Evolutionary conservation across 2,329 filamentous ascomycete species (phyloP).

Genomic region (Ophiostoma sp.): DNA sequence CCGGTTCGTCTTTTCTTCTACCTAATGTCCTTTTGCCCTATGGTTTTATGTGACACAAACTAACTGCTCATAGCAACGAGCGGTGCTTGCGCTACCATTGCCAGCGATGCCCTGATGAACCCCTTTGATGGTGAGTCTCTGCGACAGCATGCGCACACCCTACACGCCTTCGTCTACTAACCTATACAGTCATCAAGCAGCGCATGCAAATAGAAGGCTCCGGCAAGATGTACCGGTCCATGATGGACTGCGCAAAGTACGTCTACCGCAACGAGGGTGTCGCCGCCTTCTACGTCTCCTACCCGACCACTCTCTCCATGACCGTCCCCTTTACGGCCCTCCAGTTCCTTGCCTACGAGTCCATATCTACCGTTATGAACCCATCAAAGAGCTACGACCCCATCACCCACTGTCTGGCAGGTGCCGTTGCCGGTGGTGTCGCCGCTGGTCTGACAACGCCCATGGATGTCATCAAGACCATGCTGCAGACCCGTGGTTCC

Average conservation of each 20-base stretch:
- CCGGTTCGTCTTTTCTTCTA: conserved; percentile 55
- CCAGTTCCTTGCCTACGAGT: conserved; percentile 97
- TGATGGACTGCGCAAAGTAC: conserved; percentile 78
- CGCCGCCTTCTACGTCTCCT: conserved; percentile 93
- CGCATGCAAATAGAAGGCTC: conserved; percentile 98
- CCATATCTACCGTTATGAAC: conserved; percentile 90
- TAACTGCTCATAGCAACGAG: conserved; percentile 63
- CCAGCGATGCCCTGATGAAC: conserved; percentile 98
- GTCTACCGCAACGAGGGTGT: conserved; percentile 86
- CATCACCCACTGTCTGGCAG: conserved; percentile 86
- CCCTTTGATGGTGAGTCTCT: conserved; percentile 79
- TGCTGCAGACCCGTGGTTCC: conserved; percentile 84
- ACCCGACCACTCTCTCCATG: conserved; percentile 97
- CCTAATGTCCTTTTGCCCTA: background rate
- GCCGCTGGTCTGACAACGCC: conserved; percentile 92
- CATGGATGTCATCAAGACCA: conserved; percentile 96
- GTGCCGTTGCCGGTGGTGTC: conserved; percentile 86
- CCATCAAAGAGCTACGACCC: conserved; percentile 82
- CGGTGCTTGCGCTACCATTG: conserved; percentile 90
- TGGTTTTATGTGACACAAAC: background rate
- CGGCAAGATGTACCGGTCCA: conserved; percentile 75
- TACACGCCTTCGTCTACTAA: background rate
- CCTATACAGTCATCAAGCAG: conserved; percentile 82
- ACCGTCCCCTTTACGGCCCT: conserved; percentile 96
- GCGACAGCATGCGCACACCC: background rate